These are phyloP conservation scores for Dichotomopilus funicola DNA, from an alignment of 2,329 filamentous ascomycete species.

Conservation along the genomic window DNA sequence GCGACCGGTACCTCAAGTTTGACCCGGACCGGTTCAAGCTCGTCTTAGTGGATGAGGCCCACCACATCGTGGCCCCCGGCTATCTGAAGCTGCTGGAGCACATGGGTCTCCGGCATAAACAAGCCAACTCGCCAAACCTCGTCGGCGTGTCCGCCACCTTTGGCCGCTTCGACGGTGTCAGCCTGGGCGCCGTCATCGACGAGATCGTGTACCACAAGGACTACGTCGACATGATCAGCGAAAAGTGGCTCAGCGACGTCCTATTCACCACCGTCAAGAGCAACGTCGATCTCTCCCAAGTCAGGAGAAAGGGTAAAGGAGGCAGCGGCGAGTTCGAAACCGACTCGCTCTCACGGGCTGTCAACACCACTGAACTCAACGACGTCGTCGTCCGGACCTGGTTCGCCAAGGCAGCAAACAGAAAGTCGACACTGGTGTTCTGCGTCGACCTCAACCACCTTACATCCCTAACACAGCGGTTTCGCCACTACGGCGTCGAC, in stretches of 20 bases:
- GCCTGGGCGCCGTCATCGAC: slow-evolving; percentile 78
- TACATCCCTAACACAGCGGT: slow-evolving; percentile 63
- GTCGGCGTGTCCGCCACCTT: slow-evolving; percentile 80
- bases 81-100: slow-evolving; percentile 73
- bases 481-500: slow-evolving; percentile 71
- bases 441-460: slow-evolving; percentile 89
- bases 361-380: slow-evolving; percentile 79
- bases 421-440: slow-evolving; percentile 86
- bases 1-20: slow-evolving; percentile 73
- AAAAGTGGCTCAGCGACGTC: slow-evolving; percentile 89
- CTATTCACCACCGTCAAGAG: slow-evolving; percentile 89
- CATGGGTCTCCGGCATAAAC: slow-evolving; percentile 57
- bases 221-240: slow-evolving; percentile 63
- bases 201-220: slow-evolving; percentile 92
- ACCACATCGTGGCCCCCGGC: slow-evolving; percentile 82
- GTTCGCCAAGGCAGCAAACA: slow-evolving; percentile 64
- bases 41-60: slow-evolving; percentile 89
- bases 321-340: slow-evolving; percentile 72
- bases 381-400: slow-evolving; percentile 80
- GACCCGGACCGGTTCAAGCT: slow-evolving; percentile 77
- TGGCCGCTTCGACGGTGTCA: slow-evolving; percentile 74
- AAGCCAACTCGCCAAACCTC: slow-evolving; percentile 53
- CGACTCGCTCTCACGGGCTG: slow-evolving; percentile 67
- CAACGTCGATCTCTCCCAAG: slow-evolving; percentile 68
- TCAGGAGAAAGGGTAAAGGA: slow-evolving; percentile 53